Percentiles rank a stretch among this genome's conserved stretches.
Conservation (phyloP, 2,329 filamentous ascomycete genomes). For the Penicillium aurantiogriseum region DNA sequence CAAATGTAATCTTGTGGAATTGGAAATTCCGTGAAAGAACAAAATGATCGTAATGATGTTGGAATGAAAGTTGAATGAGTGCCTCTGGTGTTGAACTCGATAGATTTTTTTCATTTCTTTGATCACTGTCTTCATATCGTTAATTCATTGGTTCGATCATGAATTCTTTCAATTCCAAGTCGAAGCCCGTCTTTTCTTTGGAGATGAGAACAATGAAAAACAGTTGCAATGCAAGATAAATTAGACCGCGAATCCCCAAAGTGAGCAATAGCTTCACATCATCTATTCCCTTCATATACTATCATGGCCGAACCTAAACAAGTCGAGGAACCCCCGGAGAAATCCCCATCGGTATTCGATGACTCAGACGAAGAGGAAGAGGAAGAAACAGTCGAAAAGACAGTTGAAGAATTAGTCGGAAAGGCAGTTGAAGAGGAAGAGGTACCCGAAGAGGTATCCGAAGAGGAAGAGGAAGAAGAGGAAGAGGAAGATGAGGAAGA, state of each 20-base stretch:
- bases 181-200: background rate
- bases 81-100: background rate
- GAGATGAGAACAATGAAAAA: background rate
- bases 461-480: too few species aligned
- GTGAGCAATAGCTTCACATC: background rate
- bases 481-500: too few species aligned
- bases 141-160: background rate
- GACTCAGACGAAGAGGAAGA: background rate
- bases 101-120: background rate
- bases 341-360: too few species aligned
- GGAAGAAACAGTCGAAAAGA: background rate
- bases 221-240: background rate
- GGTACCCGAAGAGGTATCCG: too few species aligned
- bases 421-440: too few species aligned
- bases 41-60: background rate
- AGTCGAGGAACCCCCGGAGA: background rate
- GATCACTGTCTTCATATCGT: background rate
- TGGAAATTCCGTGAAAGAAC: background rate
- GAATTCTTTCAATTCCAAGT: background rate
- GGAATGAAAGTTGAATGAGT: background rate
- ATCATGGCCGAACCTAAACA: background rate
- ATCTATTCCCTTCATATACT: background rate
- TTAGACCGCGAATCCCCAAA: background rate
- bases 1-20: background rate
- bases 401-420: background rate